These are phyloP conservation scores for Crucibulum laeve DNA, from an alignment of 768 basidiomycete genomes.

Conservation along the genomic window DNA sequence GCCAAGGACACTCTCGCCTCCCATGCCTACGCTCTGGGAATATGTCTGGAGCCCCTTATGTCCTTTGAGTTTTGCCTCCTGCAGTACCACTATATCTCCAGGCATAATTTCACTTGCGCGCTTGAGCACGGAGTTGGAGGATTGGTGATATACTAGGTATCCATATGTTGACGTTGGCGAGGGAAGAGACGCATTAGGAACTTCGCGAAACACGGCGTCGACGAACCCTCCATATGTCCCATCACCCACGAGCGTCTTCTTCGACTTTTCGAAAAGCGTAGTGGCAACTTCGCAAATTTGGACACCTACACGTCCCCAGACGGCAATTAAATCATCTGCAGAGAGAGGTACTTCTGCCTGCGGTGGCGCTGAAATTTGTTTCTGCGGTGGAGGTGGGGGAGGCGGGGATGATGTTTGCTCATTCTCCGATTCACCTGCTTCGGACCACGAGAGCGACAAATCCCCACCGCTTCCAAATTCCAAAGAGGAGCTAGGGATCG, in stretches of 20 bases:
- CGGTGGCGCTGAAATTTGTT: constrained; percentile 9
- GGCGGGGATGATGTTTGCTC: constrained; percentile 7
- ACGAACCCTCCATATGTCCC: constrained; percentile 83
- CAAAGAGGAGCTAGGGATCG: constrained; percentile 48
- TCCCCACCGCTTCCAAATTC: constrained; percentile 46
- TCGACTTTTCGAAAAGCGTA: constrained; percentile 68
- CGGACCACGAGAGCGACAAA: constrained; percentile 62
- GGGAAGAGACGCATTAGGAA: constrained; percentile 53
- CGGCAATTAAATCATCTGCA: constrained; percentile 61
- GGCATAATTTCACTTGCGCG: constrained; percentile 79
- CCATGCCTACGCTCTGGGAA: constrained; percentile 47
- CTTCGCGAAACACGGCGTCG: constrained; percentile 55
- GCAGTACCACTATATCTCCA: constrained; percentile 75
- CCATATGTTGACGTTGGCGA: constrained; percentile 48
- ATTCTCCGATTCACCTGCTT: constrained; percentile 30
- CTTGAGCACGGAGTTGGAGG: constrained; percentile 59
- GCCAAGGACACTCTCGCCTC: constrained; percentile 51
- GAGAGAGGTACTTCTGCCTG: constrained; percentile 34
- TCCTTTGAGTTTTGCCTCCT: constrained; percentile 68
- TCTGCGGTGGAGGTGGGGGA: constrained; percentile 19
- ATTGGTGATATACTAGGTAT: constrained; percentile 73
- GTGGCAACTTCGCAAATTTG: constrained; percentile 70
- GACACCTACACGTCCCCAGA: constrained; percentile 74
- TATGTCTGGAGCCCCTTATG: constrained; percentile 83
- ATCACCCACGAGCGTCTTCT: constrained; percentile 75